Conservation (phyloP, 1,139 yeast genomes). For the Kodamaea sp. region DNA sequence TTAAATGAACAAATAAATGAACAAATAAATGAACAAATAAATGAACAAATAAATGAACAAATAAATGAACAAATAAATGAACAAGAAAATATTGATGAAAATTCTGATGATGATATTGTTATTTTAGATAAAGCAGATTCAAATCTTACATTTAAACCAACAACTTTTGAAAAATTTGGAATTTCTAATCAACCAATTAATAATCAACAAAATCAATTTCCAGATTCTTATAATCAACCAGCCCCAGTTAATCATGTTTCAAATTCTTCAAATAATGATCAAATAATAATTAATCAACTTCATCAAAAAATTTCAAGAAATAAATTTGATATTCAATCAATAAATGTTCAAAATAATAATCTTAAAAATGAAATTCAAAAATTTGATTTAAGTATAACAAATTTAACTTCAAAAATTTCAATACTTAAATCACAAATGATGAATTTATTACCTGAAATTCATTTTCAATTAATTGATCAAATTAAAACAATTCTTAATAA, state of each 20-base stretch:
- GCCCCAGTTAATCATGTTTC: conserved; percentile 32
- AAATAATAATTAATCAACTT: neutral
- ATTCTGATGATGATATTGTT: conserved; percentile 22
- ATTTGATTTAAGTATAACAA: neutral
- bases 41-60: neutral
- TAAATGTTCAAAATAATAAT: neutral
- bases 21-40: too few species aligned
- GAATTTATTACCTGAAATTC: neutral
- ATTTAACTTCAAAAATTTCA: neutral
- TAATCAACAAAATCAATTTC: neutral
- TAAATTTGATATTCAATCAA: neutral
- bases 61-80: neutral
- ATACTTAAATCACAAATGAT: neutral
- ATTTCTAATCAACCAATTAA: neutral
- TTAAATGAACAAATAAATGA: too few species aligned
- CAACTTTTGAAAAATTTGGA: conserved; percentile 13
- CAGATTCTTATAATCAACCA: conserved; percentile 24
- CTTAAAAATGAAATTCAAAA: neutral
- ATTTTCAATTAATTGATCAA: neutral
- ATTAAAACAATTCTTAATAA: neutral
- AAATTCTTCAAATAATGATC: neutral
- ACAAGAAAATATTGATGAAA: conserved; percentile 6
- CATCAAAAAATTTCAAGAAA: neutral
- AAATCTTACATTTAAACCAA: conserved; percentile 18
- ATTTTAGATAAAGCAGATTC: conserved; percentile 20